These are phyloP conservation scores for Populus alba DNA, from an alignment of 345 rosid species.

Conservation along the genomic window DNA sequence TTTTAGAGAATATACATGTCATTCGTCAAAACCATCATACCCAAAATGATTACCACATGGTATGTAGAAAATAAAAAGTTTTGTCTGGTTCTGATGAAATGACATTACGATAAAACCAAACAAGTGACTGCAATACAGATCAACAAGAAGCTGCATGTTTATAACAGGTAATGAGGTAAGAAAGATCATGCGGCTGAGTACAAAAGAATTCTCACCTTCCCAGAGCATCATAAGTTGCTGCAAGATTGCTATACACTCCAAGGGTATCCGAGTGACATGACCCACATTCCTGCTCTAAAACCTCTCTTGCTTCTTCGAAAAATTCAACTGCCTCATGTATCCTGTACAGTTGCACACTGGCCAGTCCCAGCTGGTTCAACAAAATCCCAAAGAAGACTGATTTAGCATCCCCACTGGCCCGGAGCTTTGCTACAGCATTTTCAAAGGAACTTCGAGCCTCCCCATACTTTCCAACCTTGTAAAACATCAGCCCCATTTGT, in stretches of 20 bases:
- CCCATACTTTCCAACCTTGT: slow-evolving; percentile 75
- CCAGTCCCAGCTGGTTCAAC: slow-evolving; percentile 94
- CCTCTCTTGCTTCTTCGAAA: slow-evolving; percentile 82
- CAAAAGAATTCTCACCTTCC: slow-evolving; percentile 56
- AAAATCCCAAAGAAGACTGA: slow-evolving; percentile 91
- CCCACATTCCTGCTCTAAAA: slow-evolving; percentile 86
- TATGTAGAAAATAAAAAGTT: background rate
- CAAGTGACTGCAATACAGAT: background rate
- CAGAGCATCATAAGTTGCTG: slow-evolving; percentile 96
- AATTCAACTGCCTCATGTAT: slow-evolving; percentile 86
- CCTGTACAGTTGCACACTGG: slow-evolving; percentile 85
- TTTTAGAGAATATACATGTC: background rate
- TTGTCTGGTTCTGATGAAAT: background rate
- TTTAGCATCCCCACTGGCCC: slow-evolving; percentile 77
- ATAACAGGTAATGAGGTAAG: background rate
- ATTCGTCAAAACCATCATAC: background rate
- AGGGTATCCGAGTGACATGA: slow-evolving; percentile 88
- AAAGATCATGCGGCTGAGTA: background rate
- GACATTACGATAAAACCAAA: background rate
- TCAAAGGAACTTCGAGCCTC: slow-evolving; percentile 80
- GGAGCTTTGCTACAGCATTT: slow-evolving; percentile 70
- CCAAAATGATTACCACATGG: background rate
- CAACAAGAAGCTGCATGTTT: background rate
- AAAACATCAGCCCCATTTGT: slow-evolving; percentile 93
- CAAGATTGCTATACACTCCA: slow-evolving; percentile 89